Base-by-base conservation (phyloP, 1,284 basidiomycete species). In the Athelia sp. region DNA sequence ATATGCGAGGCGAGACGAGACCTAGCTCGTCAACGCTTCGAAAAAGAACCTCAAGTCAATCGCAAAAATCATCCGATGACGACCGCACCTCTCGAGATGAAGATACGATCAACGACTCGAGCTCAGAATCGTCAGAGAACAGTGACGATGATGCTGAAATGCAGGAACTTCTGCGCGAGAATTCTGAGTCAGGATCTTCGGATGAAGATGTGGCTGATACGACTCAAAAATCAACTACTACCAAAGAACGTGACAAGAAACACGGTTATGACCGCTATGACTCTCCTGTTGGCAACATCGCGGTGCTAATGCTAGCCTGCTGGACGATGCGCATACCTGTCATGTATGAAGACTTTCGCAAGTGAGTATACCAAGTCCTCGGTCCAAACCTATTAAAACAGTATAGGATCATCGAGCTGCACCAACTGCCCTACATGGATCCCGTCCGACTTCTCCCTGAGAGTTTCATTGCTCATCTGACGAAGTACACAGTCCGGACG, bases 401-500 rank as follows among this genome's bases (percentile, higher is more conserved):
- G 58, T 52, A 49, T 50, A 92, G 89, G 47, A 67, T 84, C 49
- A 81, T 94, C 43, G 85, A 92, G 56, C 70, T 71, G 19, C 85
- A 87, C 60, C 71, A 81, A 26, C 71, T 98, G 34, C 93, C 93
- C 0, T 97, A 93, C 68, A 74, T 98, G 43, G 87, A 94, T 58
- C 78, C 83, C 31, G 66, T 83, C 23, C 76, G 80, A 15, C 62
- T 79, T 29, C 68, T 97, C 1, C 90, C 93, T 0, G 54, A 59
- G 17, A 72, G 73, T 4, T 80, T 96, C 75, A 73, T 74, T 2
- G 62, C 65, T 31, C 87, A 89, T 64, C 75, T 97, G 51, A 86
- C 83, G 22, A 82, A 82, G 63, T 76, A 87, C 51, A 78, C 75
- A 36, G 68, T 75, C 29, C 75, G 77, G 60, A 81, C 83, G 19